Evolutionary conservation across 805 yeast genomes (phyloP).

Genomic region (Lipomyces kockii): DNA sequence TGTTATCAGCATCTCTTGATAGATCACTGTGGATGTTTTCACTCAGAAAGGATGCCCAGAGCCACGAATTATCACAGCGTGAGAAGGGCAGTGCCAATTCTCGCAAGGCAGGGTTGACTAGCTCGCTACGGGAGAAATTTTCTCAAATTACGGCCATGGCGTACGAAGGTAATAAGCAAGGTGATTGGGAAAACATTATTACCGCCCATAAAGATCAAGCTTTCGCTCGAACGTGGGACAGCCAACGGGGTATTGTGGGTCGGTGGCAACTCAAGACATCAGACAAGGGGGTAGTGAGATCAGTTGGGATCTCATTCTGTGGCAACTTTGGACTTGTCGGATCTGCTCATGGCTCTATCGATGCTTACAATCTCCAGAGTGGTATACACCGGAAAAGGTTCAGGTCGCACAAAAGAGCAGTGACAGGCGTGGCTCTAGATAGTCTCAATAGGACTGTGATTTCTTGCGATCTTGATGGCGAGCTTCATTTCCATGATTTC

Average conservation of each 20-base stretch:
- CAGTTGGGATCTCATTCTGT: slow-evolving; percentile 84
- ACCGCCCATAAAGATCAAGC: slow-evolving; percentile 85
- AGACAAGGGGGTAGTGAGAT: slow-evolving; percentile 77
- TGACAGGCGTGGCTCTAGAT: slow-evolving; percentile 87
- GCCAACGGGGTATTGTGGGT: slow-evolving; percentile 78
- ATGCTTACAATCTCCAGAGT: slow-evolving; percentile 87
- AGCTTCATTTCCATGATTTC: slow-evolving; percentile 86
- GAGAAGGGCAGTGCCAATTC: slow-evolving; percentile 54
- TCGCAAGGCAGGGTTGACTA: slow-evolving; percentile 38
- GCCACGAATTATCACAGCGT: slow-evolving; percentile 88
- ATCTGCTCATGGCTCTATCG: slow-evolving; percentile 81
- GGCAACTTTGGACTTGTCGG: slow-evolving; percentile 96
- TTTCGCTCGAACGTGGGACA: slow-evolving; percentile 91
- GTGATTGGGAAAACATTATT: slow-evolving; percentile 82
- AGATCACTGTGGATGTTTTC: slow-evolving; percentile 89
- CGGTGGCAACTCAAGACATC: slow-evolving; percentile 68
- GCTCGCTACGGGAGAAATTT: slow-evolving; percentile 60
- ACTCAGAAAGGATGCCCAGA: slow-evolving; percentile 92
- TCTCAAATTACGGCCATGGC: slow-evolving; percentile 62
- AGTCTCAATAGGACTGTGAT: slow-evolving; percentile 89
- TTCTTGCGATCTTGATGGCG: slow-evolving; percentile 85
- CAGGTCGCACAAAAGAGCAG: slow-evolving; percentile 59
- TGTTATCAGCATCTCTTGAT: slow-evolving; percentile 86
- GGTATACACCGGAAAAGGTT: slow-evolving; percentile 78
- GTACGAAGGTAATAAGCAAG: slow-evolving; percentile 37